A percentile compares a stretch with the other conserved stretches of the same genome.
These are phyloP conservation scores for Coemansia sp. DNA, from an alignment of 192 early-diverging fungal genomes.

Conservation along the genomic window DNA sequence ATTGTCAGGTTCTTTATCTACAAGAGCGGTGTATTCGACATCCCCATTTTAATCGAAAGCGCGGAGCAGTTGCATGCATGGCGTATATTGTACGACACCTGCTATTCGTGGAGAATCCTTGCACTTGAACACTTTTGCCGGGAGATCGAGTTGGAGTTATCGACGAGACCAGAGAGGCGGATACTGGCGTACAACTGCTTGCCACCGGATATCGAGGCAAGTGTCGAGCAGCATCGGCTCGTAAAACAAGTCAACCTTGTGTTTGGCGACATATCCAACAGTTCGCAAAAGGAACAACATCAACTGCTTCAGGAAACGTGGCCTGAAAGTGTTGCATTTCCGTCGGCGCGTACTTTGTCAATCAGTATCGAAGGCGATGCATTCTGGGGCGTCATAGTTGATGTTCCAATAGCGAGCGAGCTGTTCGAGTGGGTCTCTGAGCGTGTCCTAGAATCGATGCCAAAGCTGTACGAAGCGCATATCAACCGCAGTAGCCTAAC, in stretches of 20 bases:
- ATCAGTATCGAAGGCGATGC: not conserved
- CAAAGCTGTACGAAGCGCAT: not conserved
- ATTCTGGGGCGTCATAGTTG: not conserved
- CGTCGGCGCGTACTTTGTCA: not conserved
- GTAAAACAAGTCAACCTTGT: not conserved
- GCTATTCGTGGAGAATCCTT: not conserved
- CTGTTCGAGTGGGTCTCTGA: not conserved
- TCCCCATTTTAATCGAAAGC: not conserved
- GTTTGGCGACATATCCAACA: not conserved
- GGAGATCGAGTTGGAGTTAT: not conserved
- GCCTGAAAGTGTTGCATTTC: not conserved
- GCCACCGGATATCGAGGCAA: not conserved
- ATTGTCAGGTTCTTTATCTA: not conserved
- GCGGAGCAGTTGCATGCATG: not conserved
- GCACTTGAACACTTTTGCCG: not conserved
- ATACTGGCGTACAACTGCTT: not conserved
- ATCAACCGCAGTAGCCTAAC: not conserved
- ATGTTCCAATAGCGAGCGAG: not conserved
- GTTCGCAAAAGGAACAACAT: not conserved
- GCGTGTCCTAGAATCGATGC: not conserved
- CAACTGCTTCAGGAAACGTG: not conserved
- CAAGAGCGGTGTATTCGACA: not conserved
- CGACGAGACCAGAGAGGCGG: not conserved
- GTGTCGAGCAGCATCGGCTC: not conserved
- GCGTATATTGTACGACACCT: not conserved